These are phyloP conservation scores for Rostrohypoxylon terebratum DNA, from an alignment of 495 filamentous ascomycete species.

Conservation along the genomic window DNA sequence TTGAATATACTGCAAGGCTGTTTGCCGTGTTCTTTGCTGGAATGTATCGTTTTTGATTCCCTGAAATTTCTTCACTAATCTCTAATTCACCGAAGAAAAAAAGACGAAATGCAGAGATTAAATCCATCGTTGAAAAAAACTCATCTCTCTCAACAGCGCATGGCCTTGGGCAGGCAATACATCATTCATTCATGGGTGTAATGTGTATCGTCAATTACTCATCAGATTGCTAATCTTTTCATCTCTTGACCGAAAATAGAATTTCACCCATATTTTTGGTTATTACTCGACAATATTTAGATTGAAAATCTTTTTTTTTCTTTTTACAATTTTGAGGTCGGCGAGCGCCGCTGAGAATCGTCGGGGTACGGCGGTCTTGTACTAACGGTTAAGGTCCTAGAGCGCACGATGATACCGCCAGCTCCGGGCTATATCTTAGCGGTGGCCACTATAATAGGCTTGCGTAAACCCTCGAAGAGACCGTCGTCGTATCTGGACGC, in stretches of 20 bases:
- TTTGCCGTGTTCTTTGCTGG: background rate
- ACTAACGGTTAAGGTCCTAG: background rate
- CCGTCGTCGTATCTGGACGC: background rate
- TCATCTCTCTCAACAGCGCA: background rate
- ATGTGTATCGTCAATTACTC: constrained; percentile 4
- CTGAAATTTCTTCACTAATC: background rate
- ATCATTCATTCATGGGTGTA: background rate
- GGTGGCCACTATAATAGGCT: constrained; percentile 1
- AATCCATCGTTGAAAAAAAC: background rate
- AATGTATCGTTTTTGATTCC: background rate
- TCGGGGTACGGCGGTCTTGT: constrained; percentile 10
- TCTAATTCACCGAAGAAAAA: background rate
- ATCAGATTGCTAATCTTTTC: background rate
- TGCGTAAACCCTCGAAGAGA: background rate
- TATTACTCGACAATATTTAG: background rate
- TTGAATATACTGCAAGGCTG: background rate
- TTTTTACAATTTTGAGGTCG: constrained; percentile 10
- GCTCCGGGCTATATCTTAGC: background rate
- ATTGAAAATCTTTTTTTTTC: background rate
- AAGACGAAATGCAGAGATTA: background rate
- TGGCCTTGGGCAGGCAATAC: background rate
- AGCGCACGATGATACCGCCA: background rate
- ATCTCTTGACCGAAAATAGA: background rate
- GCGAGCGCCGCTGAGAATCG: constrained; percentile 17
- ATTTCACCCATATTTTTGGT: background rate